A percentile compares a stretch with the other conserved stretches of the same genome.
phyloP scores from a whole-genome alignment of 768 basidiomycete genomes.

The Mycena crocata region DNA sequence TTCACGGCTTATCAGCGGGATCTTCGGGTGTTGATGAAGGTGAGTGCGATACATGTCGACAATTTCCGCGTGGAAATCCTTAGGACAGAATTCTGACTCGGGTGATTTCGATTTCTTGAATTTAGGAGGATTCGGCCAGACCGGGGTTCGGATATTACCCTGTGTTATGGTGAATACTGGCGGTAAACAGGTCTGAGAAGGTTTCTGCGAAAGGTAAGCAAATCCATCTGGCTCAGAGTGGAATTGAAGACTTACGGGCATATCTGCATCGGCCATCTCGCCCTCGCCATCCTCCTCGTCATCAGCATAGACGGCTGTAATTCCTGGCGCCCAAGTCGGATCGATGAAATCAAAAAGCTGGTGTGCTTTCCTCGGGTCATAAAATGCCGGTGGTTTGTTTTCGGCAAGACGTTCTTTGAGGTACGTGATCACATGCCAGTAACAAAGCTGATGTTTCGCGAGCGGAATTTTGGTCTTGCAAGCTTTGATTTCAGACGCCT shows the following conservation, averaged over 20 bases:
- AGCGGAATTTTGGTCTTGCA: conserved; percentile 30
- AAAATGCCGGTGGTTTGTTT: conserved; percentile 35
- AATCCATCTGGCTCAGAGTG: no score
- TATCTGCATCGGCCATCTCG: not conserved
- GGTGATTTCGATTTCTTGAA: conserved; percentile 9
- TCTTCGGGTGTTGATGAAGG: conserved; percentile 34
- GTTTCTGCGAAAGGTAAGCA: not conserved
- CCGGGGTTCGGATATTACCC: conserved; percentile 20
- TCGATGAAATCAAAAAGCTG: conserved; percentile 37
- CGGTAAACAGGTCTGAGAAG: conserved; percentile 22
- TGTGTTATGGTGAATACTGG: conserved; percentile 31
- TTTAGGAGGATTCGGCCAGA: conserved; percentile 35
- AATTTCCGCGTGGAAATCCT: conserved; percentile 26
- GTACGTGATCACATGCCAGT: conserved; percentile 45
- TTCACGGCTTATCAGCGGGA: no score
- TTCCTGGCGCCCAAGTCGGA: conserved; percentile 38
- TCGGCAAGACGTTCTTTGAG: conserved; percentile 37
- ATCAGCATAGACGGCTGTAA: conserved; percentile 28
- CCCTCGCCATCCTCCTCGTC: conserved; percentile 28
- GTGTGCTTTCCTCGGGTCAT: conserved; percentile 33
- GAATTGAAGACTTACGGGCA: not conserved
- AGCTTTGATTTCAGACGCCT: conserved; percentile 43
- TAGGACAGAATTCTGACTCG: conserved; percentile 29
- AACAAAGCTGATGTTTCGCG: conserved; percentile 47
- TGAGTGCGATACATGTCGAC: conserved; percentile 33